A percentile compares a stretch with the other conserved stretches of the same genome.
Conservation (phyloP, 2,329 filamentous ascomycete species). For the Xylaria sp. region DNA sequence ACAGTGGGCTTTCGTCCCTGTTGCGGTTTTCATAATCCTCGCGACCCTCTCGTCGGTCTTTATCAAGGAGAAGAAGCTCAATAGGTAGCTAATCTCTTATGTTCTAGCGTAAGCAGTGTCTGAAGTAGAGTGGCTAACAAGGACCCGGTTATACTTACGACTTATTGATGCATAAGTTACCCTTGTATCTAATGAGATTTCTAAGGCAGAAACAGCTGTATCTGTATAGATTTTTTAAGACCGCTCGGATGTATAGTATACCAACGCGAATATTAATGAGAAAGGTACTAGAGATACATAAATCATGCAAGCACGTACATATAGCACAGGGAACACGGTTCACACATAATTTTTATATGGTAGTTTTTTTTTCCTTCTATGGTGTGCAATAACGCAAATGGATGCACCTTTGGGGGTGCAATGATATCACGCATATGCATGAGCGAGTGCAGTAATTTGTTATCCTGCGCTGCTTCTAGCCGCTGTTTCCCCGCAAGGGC, state of each 20-base stretch:
- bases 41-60: slow-evolving; percentile 59
- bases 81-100: slow-evolving; percentile 39
- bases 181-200: not conserved
- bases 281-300: not conserved
- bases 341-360: not conserved
- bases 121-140: not conserved
- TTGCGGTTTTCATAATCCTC: slow-evolving; percentile 51
- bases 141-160: too few species aligned
- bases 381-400: slow-evolving; percentile 7
- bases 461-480: slow-evolving; percentile 13
- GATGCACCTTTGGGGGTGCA: not conserved
- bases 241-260: too few species aligned
- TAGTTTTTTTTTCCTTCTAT: slow-evolving; percentile 30
- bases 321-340: slow-evolving; percentile 14
- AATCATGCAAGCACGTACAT: not conserved
- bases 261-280: not conserved
- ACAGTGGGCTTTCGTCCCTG: slow-evolving; percentile 55
- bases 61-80: slow-evolving; percentile 67
- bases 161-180: not conserved
- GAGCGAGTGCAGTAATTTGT: slow-evolving; percentile 14
- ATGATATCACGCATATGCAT: slow-evolving; percentile 16
- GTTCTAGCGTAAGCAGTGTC: not conserved
- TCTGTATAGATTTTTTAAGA: too few species aligned
- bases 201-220: not conserved
- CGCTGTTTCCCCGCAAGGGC: not conserved